phyloP scores from a whole-genome alignment of 202 grass and related monocot genomes.

The Brachypodium distachyon region DNA sequence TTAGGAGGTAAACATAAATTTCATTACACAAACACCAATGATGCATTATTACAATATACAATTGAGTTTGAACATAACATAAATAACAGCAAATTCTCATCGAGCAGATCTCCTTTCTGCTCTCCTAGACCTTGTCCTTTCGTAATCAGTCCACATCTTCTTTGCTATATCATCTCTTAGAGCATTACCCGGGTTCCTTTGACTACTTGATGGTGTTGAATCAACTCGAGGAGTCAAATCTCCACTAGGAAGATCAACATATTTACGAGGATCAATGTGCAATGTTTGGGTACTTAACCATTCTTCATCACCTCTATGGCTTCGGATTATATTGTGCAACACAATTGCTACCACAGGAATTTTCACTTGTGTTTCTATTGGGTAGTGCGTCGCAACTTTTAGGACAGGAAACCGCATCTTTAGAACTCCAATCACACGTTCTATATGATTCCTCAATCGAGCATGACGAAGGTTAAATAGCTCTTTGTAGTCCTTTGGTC shows the following conservation, averaged over 20 bases:
- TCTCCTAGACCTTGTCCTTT: background rate
- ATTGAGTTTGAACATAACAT: background rate
- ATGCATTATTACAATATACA: too few relatives aligned
- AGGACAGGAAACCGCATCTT: slow-evolving; percentile 1
- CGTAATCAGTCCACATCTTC: background rate
- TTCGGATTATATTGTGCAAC: background rate
- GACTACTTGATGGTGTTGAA: background rate
- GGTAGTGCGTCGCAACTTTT: background rate
- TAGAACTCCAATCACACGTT: background rate
- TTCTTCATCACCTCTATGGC: background rate
- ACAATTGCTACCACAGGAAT: background rate
- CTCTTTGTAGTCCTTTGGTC: too few relatives aligned
- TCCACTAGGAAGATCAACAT: background rate
- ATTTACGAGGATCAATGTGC: background rate
- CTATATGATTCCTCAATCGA: too few relatives aligned
- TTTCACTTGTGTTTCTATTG: background rate
- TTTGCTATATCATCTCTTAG: background rate
- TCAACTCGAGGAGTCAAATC: background rate
- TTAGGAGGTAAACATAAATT: too few relatives aligned
- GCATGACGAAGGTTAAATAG: too few relatives aligned
- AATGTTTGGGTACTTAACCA: background rate
- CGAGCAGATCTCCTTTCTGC: background rate
- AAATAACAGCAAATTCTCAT: background rate
- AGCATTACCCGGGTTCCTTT: background rate
- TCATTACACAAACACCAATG: too few relatives aligned